Conservation (phyloP, 2,329 filamentous ascomycete genomes). For the Bipolaris oryzae region DNA sequence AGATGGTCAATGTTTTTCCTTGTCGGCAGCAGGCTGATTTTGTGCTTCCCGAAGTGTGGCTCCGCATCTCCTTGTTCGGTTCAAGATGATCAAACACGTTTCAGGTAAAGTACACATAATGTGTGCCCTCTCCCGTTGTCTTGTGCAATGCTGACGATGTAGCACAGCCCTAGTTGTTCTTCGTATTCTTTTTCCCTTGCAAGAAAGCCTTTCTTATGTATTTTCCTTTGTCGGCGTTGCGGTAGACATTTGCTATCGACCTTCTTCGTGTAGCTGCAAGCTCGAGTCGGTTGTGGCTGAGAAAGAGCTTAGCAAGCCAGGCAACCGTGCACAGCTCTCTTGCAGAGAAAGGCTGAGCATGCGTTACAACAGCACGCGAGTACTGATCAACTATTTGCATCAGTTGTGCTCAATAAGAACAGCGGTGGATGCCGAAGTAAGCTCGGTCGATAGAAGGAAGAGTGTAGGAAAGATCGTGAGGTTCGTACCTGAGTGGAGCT, state of each 20-base stretch:
- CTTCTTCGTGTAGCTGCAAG: background rate
- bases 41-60: no score
- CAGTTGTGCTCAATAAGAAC: background rate
- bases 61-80: no score
- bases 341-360: background rate
- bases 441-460: background rate
- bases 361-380: background rate
- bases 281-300: background rate
- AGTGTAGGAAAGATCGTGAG: background rate
- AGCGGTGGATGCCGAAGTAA: background rate
- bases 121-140: background rate
- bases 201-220: background rate
- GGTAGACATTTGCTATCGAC: slow-evolving; percentile 1
- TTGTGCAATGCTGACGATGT: background rate
- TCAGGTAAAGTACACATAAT: background rate
- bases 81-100: background rate
- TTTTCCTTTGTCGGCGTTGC: background rate
- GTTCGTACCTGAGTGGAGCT: background rate
- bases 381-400: background rate
- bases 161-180: background rate
- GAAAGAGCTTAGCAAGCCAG: background rate
- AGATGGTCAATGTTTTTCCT: no score
- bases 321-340: background rate
- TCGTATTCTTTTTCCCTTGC: background rate
- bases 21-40: no score